These are phyloP conservation scores for Botrytis galanthina DNA, from an alignment of 2,329 filamentous ascomycete genomes.

Conservation along the genomic window DNA sequence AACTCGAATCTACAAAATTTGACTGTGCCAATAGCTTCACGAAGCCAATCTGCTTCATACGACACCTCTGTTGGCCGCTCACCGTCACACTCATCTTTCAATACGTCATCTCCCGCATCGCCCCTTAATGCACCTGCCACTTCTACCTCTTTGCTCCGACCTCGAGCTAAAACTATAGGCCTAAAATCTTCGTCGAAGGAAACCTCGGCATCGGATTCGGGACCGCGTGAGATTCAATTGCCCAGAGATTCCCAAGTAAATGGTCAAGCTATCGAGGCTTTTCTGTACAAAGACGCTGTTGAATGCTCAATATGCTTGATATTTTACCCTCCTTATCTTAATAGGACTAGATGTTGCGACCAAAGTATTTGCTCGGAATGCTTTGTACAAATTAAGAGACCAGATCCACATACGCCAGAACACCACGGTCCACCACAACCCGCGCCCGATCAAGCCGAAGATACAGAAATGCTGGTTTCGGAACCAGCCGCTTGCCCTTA, in stretches of 20 bases:
- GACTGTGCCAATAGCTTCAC: constrained; percentile 74
- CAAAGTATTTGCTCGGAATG: constrained; percentile 97
- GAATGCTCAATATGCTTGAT: constrained; percentile 98
- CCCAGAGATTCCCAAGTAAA: constrained; percentile 86
- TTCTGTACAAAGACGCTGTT: constrained; percentile 82
- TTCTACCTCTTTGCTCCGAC: constrained; percentile 64
- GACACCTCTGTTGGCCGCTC: constrained; percentile 61
- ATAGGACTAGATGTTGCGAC: constrained; percentile 91
- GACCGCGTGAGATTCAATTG: constrained; percentile 74
- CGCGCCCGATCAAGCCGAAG: constrained; percentile 27
- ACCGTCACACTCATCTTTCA: constrained; percentile 60
- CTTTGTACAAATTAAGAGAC: constrained; percentile 96
- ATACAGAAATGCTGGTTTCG: constrained; percentile 72
- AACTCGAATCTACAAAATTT: constrained; percentile 66
- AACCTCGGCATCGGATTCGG: constrained; percentile 67
- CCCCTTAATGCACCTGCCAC: constrained; percentile 45
- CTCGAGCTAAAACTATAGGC: constrained; percentile 84
- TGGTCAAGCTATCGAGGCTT: constrained; percentile 89
- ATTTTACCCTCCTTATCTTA: constrained; percentile 91
- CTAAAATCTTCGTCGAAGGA: constrained; percentile 73
- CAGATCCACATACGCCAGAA: constrained; percentile 86
- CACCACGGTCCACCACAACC: constrained; percentile 37
- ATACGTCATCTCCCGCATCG: constrained; percentile 57
- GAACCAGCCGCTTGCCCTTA: constrained; percentile 93
- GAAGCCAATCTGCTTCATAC: constrained; percentile 76